Percentiles rank a stretch among this genome's conserved stretches.
phyloP scores from a whole-genome alignment of 805 yeast species.

The Wickerhamomyces sydowiorum region DNA sequence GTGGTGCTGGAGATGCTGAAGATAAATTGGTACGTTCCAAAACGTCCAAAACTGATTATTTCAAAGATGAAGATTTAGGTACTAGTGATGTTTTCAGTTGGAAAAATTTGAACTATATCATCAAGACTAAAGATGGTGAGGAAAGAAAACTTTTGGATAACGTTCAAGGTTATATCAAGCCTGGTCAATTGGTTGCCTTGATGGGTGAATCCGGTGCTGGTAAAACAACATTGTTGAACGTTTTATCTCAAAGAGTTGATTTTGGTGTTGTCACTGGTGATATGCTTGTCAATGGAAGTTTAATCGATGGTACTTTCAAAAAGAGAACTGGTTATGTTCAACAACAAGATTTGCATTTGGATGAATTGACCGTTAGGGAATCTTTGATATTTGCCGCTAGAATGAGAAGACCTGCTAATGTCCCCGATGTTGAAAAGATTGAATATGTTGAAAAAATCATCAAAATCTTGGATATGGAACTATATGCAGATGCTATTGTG shows the following conservation, averaged over 20 bases:
- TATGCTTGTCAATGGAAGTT: slow-evolving; percentile 63
- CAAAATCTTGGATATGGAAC: slow-evolving; percentile 59
- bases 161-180: slow-evolving; percentile 70
- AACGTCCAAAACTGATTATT: background rate
- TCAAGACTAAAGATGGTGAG: slow-evolving; percentile 19
- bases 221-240: slow-evolving; percentile 71
- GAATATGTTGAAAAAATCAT: slow-evolving; percentile 68
- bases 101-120: background rate
- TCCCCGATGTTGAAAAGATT: slow-evolving; percentile 51
- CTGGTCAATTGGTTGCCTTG: slow-evolving; percentile 75
- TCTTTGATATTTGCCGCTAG: slow-evolving; percentile 67
- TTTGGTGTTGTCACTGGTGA: slow-evolving; percentile 70
- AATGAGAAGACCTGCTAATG: slow-evolving; percentile 60
- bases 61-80: background rate
- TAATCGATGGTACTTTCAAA: slow-evolving; percentile 60
- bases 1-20: slow-evolving; percentile 2
- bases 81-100: background rate
- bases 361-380: slow-evolving; percentile 68
- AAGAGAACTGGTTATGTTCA: slow-evolving; percentile 78
- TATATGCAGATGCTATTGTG: slow-evolving; percentile 73
- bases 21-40: background rate
- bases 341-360: slow-evolving; percentile 74
- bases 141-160: slow-evolving; percentile 47
- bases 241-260: slow-evolving; percentile 64
- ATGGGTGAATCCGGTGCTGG: slow-evolving; percentile 92